Evolutionary conservation across 768 basidiomycete genomes (phyloP), one percentile per base, ranked within the genome.

Genomic region (Rhizopogon vesiculosus): DNA sequence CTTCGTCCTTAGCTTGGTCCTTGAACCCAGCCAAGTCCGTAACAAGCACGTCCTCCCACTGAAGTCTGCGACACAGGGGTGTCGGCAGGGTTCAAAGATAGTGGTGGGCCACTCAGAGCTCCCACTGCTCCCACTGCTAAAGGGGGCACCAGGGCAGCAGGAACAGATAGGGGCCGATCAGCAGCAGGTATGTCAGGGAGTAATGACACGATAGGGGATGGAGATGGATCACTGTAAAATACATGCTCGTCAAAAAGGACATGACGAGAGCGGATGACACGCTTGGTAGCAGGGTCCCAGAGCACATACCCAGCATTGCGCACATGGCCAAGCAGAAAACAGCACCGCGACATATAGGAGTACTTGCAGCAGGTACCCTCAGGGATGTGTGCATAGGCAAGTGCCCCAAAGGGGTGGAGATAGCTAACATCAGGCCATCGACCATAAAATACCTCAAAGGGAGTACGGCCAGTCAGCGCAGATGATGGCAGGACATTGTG

Each of bases 371-470:
- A n/a, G 0, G 48, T 49, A 9, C 35, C 29, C 1, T 50, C 48
- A 3, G 48, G 48, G 9, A 50, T 6, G 5, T 50, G 48, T 1
- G 48, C 3, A 12, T 50, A 50, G 22, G 48, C 48, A 2, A 50
- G 19, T 5, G 56, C 63, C 0, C 69, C 61, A 35, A 68, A 71
- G 16, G 60, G 56, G 0, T 54, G 59, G 0, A 71, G 56, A 3
- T 56, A 54, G 7, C 62, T 22, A 1, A 71, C 50, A 31, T 63
- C 59, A 0, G 69, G 68, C 48, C 68, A 68, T 9, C 45, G 9
- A 0, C 66, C 62, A 33, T 59, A 59, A 31, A 64, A 63, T 1
- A 48, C 60, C 38, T 70, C 64, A 8, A 63, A 56, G 1, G 69
- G 68, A 0, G 68, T 70, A 3, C 45, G 63, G 5, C 42, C 29